Evolutionary conservation across 2,329 filamentous ascomycete species (phyloP).

Genomic region (Scytalidium lignicola): DNA sequence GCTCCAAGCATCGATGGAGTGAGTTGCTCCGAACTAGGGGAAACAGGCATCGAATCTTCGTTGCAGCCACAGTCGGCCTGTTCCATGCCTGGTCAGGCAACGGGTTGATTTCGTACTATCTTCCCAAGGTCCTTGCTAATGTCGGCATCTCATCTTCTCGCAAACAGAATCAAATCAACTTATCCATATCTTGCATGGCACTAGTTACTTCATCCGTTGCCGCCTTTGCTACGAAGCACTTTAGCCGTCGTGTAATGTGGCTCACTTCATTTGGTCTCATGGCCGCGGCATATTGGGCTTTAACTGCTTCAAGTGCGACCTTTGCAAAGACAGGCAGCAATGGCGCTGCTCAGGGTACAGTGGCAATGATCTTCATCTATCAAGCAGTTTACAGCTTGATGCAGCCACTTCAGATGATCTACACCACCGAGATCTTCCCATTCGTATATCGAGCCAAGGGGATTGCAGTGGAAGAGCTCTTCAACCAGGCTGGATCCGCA

Average conservation of each 20-base stretch:
- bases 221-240: no score
- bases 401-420: constrained; percentile 6
- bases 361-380: constrained; percentile 4
- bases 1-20: constrained; percentile 33
- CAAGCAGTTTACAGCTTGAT: constrained; percentile 4
- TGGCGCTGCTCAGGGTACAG: neutral
- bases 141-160: constrained; percentile 16
- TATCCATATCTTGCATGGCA: no score
- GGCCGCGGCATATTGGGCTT: no score
- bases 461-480: constrained; percentile 24
- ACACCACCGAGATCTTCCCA: constrained; percentile 33
- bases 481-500: neutral
- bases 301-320: neutral
- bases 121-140: constrained; percentile 15
- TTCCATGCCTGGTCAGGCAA: constrained; percentile 52
- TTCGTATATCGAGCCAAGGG: constrained; percentile 33
- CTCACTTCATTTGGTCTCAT: constrained; percentile 6
- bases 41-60: constrained; percentile 46
- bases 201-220: no score
- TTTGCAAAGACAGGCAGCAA: constrained; percentile 2
- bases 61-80: constrained; percentile 43
- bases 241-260: constrained; percentile 11
- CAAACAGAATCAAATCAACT: constrained; percentile 23
- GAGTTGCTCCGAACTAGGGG: constrained; percentile 41
- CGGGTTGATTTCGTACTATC: constrained; percentile 33